Evolutionary conservation across 441 rosid genomes (phyloP).

Genomic region (Mallotus japonicus): DNA sequence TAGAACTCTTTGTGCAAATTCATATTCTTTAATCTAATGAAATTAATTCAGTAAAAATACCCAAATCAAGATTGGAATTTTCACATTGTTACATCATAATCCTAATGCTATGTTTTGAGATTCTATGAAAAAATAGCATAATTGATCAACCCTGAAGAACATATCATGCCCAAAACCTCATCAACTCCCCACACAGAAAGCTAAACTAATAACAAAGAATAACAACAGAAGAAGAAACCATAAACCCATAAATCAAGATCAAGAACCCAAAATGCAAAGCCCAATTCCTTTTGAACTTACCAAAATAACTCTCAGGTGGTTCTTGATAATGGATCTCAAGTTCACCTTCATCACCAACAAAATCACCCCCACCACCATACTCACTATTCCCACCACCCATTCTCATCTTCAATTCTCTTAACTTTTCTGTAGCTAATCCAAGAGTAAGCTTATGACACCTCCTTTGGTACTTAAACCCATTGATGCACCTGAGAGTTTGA

Average conservation of each 20-base stretch:
- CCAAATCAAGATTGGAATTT: not conserved
- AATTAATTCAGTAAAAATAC: too few species aligned
- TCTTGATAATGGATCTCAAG: conserved; percentile 95
- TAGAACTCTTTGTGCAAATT: not conserved
- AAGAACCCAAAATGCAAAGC: conserved; percentile 86
- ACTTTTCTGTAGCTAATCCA: conserved; percentile 82
- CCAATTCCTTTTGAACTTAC: conserved; percentile 96
- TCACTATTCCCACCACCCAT: conserved; percentile 30
- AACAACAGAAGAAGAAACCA: conserved; percentile 80
- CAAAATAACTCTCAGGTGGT: conserved; percentile 86
- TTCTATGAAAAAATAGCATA: too few species aligned
- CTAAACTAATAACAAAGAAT: conserved; percentile 61
- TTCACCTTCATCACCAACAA: conserved; percentile 54
- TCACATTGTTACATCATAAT: not conserved
- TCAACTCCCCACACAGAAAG: not conserved
- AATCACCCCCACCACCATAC: conserved; percentile 30
- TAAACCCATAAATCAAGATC: conserved; percentile 72
- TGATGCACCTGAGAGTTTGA: conserved; percentile 85
- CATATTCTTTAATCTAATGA: not conserved
- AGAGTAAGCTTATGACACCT: conserved; percentile 95
- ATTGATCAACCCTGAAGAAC: too few species aligned
- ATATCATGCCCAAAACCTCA: not conserved
- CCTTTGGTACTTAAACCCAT: conserved; percentile 93
- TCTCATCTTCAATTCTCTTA: conserved; percentile 66
- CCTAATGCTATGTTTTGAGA: too few species aligned